These are phyloP conservation scores for Pelargonium fulgidum DNA, from an alignment of 441 rosid genomes.

Conservation along the genomic window DNA sequence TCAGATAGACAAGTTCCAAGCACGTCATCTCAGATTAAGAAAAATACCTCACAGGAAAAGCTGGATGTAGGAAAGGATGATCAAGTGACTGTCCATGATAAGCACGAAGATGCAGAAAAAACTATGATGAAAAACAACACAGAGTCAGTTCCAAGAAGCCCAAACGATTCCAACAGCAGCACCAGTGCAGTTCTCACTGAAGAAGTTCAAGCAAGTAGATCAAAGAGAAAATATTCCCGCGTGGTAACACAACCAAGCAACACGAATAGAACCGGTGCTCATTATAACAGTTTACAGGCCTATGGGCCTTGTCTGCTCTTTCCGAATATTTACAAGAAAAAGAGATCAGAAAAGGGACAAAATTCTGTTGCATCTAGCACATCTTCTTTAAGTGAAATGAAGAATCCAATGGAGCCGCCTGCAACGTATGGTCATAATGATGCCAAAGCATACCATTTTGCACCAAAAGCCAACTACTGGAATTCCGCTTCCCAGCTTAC, in stretches of 20 bases:
- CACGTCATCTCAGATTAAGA: slow-evolving; percentile 34
- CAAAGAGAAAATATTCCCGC: slow-evolving; percentile 24
- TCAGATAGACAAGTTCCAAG: slow-evolving; percentile 34
- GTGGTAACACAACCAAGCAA: slow-evolving; percentile 25
- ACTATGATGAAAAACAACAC: slow-evolving; percentile 18
- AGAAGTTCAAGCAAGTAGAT: slow-evolving; percentile 29
- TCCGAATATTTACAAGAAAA: slow-evolving; percentile 36
- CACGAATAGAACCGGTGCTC: slow-evolving; percentile 32
- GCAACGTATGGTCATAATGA: slow-evolving; percentile 17
- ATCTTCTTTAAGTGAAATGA: slow-evolving; percentile 26
- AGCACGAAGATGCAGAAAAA: slow-evolving; percentile 18
- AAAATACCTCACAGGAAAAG: slow-evolving; percentile 20
- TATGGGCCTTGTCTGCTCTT: slow-evolving; percentile 34
- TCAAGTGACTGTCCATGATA: slow-evolving; percentile 18
- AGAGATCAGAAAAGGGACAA: slow-evolving; percentile 43
- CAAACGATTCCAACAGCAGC: slow-evolving; percentile 25
- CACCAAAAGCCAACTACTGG: slow-evolving; percentile 21
- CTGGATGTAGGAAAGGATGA: slow-evolving; percentile 15
- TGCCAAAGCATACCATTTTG: slow-evolving; percentile 14
- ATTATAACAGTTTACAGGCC: slow-evolving; percentile 31
- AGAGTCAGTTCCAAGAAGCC: slow-evolving; percentile 22
- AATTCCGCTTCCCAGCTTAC: slow-evolving; percentile 21
- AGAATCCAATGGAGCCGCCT: slow-evolving; percentile 20
- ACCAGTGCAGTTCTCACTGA: slow-evolving; percentile 16
- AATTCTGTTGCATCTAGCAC: slow-evolving; percentile 27